Percentiles rank a stretch among this genome's conserved stretches.
Conservation (phyloP, 2,329 filamentous ascomycete species). For the Aspergillus aculeatinus region DNA sequence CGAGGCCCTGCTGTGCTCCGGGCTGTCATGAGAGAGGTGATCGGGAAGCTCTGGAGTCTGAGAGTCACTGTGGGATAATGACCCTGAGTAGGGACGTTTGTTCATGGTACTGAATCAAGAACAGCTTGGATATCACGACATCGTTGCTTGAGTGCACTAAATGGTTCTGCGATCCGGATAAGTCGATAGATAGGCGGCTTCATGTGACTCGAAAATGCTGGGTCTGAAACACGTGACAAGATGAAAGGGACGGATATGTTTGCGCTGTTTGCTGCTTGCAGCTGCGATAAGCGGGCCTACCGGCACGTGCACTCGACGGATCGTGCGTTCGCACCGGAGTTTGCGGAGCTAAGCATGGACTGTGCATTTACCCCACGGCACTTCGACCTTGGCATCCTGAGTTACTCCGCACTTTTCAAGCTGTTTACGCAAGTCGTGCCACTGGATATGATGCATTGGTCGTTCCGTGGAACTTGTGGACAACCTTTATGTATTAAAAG, state of each 20-base stretch:
- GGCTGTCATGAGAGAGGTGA: constrained; percentile 36
- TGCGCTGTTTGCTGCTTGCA: neutral
- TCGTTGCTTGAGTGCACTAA: neutral
- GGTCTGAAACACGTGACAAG: neutral
- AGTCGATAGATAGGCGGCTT: neutral
- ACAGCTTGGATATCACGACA: neutral
- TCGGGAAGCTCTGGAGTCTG: constrained; percentile 33
- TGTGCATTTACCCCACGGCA: neutral
- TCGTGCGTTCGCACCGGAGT: neutral
- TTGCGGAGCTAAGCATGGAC: neutral
- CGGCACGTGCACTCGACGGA: neutral
- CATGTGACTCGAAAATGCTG: neutral
- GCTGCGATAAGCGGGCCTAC: neutral
- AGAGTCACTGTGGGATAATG: constrained; percentile 25
- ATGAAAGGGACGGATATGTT: neutral
- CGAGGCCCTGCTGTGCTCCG: constrained; percentile 28
- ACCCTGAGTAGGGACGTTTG: constrained; percentile 38
- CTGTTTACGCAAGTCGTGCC: no score
- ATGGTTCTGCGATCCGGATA: neutral
- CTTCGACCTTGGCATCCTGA: no score
- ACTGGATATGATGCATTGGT: no score
- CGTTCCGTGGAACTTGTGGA: no score
- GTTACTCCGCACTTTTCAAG: no score
- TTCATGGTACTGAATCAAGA: constrained; percentile 37
- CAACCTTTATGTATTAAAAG: no score